Evolutionary conservation across 306 rosid species (phyloP).

Genomic region (Gillenia trifoliata): DNA sequence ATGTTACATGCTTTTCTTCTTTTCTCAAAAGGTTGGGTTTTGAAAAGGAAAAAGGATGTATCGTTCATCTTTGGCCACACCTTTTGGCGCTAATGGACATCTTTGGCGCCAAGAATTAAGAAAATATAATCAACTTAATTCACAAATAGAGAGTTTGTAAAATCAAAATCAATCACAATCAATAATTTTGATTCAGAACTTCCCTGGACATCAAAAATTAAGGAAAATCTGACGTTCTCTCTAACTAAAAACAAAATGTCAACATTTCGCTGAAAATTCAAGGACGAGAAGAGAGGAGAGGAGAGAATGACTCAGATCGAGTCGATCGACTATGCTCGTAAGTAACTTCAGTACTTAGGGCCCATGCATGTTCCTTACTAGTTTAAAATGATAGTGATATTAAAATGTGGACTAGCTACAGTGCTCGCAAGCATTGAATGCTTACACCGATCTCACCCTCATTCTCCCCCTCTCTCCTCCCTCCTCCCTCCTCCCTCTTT

Average conservation of each 20-base stretch:
- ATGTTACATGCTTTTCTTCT: not conserved
- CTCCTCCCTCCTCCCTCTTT: too few species aligned
- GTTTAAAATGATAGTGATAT: too few species aligned
- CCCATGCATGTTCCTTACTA: constrained; percentile 16
- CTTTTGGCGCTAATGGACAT: constrained; percentile 3
- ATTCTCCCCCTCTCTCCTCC: too few species aligned
- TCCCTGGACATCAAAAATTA: not conserved
- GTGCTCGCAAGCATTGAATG: too few species aligned
- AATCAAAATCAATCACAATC: not conserved
- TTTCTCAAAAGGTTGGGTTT: not conserved
- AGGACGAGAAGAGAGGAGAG: not conserved
- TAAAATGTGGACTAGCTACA: too few species aligned
- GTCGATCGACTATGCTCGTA: not conserved
- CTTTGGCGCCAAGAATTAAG: not conserved
- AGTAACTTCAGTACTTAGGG: constrained; percentile 28
- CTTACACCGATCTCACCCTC: too few species aligned
- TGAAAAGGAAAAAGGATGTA: not conserved
- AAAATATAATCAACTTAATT: not conserved
- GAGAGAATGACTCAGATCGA: not conserved
- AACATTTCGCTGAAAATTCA: constrained; percentile 28
- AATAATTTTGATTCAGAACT: not conserved
- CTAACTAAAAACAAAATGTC: not conserved
- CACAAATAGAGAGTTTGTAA: not conserved
- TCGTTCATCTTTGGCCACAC: constrained; percentile 2
- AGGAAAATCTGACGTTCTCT: not conserved